Base-by-base conservation (phyloP, 2,329 filamentous ascomycete genomes). In the Pseudogymnoascus sp. region DNA sequence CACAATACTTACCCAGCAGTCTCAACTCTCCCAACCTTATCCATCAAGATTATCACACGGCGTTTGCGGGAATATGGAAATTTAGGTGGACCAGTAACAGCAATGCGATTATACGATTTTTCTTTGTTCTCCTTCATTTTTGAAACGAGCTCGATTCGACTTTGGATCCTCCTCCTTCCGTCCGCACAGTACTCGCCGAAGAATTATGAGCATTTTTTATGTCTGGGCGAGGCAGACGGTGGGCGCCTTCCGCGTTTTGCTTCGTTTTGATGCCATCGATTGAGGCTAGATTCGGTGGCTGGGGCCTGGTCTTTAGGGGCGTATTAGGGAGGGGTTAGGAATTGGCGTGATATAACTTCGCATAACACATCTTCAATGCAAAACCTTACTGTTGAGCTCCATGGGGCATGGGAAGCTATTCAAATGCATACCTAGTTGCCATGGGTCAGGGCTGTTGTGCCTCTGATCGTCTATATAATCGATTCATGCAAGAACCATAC, bases 41-140 rank as follows among this genome's bases (percentile, higher is more conserved):
- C 47, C 47, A 54, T 54, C 47, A 29, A 54, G 44, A 54, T 54
- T 54, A 54, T 54, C 47, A 54, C 47, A 33, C 47, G 47, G 47
- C 47, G 47, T 54, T 54, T 9, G 29, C 29, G 35, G 47, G 47
- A 54, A 33, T 54, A 33, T 35, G 47, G 47, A 54, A 54, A 54
- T 54, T 10, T 33, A 31, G 47, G 47, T 21, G 47, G 47, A 54
- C 26, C 47, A 54, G 29, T 11, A 54, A 33, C 47, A 54, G 47
- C 47, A 54, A 54, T 33, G 47, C 47, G 47, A 54, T 54, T 54
- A 54, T 54, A 54, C 47, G 47, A 54, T 54, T 54, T 54, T 54
- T 54, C 29, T 54, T 54, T 54, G 47, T 33, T 54, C 47, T 50
- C 31, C n/a, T 31, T 54, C 47, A 54, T 54, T 35, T 54, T 54